These are phyloP conservation scores for Chlamydomonas sphaeroides DNA, from an alignment of 139 green algal genomes.

Conservation along the genomic window DNA sequence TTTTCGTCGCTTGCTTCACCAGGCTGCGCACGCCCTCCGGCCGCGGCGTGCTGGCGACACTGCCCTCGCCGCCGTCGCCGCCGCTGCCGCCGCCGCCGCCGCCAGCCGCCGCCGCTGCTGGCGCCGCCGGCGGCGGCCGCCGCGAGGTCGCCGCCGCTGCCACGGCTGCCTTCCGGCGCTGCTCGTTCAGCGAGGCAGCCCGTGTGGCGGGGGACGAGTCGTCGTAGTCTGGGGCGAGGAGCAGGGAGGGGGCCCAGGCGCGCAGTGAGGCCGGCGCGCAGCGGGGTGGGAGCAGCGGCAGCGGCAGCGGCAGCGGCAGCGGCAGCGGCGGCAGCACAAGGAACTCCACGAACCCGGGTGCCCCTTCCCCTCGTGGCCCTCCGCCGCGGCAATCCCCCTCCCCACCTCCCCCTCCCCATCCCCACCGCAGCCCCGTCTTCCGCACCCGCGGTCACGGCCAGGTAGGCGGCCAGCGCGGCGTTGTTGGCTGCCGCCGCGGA, in stretches of 20 bases:
- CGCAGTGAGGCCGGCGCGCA: too few relatives aligned
- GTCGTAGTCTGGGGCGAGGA: slow-evolving; percentile 21
- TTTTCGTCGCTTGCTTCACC: too few relatives aligned
- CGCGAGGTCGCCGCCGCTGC: not conserved
- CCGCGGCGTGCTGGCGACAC: not conserved
- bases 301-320: too few relatives aligned
- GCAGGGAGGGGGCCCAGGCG: slow-evolving; percentile 16
- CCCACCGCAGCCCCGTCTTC: too few relatives aligned
- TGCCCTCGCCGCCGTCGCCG: not conserved
- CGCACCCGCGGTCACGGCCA: slow-evolving; percentile 16
- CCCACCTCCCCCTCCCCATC: too few relatives aligned
- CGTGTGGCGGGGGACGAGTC: slow-evolving; percentile 17
- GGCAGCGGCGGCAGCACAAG: too few relatives aligned
- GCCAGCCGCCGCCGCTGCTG: not conserved
- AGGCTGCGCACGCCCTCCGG: too few relatives aligned
- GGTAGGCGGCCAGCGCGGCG: slow-evolving; percentile 22
- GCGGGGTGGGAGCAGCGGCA: too few relatives aligned
- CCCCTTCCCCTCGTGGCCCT: too few relatives aligned
- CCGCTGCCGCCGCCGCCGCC: not conserved
- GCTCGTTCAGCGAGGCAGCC: slow-evolving; percentile 1
- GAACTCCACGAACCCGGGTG: too few relatives aligned
- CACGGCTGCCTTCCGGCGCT: not conserved
- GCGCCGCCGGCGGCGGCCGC: not conserved
- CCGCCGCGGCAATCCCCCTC: too few relatives aligned
- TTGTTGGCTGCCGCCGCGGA: slow-evolving; percentile 29